These are phyloP conservation scores for Solanum neorickii DNA, from an alignment of 257 asterid genomes.

Conservation along the genomic window DNA sequence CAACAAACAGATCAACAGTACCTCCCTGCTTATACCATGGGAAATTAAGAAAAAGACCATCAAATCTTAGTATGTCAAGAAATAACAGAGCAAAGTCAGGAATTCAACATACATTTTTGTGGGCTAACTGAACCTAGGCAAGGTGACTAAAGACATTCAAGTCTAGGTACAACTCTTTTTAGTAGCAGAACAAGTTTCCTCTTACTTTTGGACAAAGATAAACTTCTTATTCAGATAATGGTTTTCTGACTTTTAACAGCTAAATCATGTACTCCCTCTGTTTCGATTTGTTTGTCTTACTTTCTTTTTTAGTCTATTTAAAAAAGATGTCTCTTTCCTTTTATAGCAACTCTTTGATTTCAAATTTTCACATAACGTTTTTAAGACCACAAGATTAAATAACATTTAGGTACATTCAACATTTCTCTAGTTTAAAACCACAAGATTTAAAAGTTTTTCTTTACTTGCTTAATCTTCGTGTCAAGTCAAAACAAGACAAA, in stretches of 20 bases:
- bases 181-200: background rate
- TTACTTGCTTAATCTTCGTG: background rate
- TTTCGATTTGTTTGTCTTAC: background rate
- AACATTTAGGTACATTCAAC: background rate
- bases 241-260: background rate
- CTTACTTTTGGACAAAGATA: background rate
- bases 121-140: background rate
- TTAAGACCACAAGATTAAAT: background rate
- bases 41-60: background rate
- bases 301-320: background rate
- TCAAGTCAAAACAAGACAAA: background rate
- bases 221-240: background rate
- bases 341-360: background rate
- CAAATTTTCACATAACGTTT: background rate
- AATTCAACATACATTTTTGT: background rate
- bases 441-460: background rate
- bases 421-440: background rate
- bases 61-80: background rate
- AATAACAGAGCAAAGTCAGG: background rate
- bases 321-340: background rate
- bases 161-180: background rate
- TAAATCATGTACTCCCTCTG: background rate
- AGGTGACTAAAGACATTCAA: background rate
- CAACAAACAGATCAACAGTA: constrained; percentile 73
- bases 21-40: constrained; percentile 45